Percentiles rank a stretch among this genome's conserved stretches.
Evolutionary conservation across 352 stramenopile genomes (phyloP).

Genomic region (Pythium myriotylum): DNA sequence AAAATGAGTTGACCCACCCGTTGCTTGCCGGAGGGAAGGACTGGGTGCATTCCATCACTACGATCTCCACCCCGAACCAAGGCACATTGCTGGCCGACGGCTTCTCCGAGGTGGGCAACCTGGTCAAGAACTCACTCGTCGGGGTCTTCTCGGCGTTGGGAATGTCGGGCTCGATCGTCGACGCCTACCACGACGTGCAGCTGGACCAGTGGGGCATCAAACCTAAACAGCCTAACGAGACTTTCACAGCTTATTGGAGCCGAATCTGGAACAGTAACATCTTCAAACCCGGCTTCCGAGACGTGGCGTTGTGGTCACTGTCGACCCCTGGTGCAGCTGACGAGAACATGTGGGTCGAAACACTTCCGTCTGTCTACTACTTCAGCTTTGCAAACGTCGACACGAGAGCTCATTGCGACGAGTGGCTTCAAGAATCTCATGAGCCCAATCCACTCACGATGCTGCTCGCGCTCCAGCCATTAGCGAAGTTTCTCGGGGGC

Average conservation of each 20-base stretch:
- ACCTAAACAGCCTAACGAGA: conserved; percentile 27
- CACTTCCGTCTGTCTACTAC: conserved; percentile 50
- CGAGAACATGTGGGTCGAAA: conserved; percentile 53
- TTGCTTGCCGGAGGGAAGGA: conserved; percentile 49
- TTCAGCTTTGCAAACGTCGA: conserved; percentile 56
- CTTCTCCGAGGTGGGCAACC: conserved; percentile 45
- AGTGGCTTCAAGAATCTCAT: conserved; percentile 42
- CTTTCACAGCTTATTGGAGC: conserved; percentile 33
- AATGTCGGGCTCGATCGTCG: conserved; percentile 25
- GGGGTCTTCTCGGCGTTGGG: conserved; percentile 39
- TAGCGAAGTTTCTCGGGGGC: conserved; percentile 45
- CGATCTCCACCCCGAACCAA: conserved; percentile 59
- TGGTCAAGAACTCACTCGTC: conserved; percentile 41
- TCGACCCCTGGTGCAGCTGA: conserved; percentile 39
- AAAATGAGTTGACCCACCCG: conserved; percentile 33
- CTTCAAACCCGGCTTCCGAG: conserved; percentile 44
- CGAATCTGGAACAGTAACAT: conserved; percentile 40
- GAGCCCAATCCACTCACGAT: conserved; percentile 52
- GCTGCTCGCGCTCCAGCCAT: conserved; percentile 45
- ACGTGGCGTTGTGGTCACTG: conserved; percentile 47
- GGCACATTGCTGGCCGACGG: conserved; percentile 54
- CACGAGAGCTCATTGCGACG: conserved; percentile 38
- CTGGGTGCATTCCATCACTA: conserved; percentile 73
- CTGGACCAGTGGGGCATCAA: conserved; percentile 57
- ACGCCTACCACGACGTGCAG: conserved; percentile 44